Percentiles rank a stretch among this genome's conserved stretches.
Evolutionary conservation across 176 grass and related monocot species (phyloP).

Genomic region (sorghum (Sorghum bicolor)): DNA sequence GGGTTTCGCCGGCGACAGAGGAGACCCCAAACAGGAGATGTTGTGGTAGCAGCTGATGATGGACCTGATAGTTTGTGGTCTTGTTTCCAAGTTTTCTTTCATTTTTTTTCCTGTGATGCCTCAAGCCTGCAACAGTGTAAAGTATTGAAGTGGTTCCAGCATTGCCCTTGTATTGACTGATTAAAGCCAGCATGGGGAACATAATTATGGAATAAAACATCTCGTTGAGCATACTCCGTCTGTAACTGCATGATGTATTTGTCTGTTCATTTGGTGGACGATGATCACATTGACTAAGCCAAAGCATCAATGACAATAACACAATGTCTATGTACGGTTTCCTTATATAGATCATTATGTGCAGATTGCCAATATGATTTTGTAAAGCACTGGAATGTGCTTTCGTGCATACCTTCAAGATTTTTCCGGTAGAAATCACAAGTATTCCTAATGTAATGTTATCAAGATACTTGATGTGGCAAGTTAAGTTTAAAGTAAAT

Average conservation of each 20-base stretch:
- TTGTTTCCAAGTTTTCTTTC: constrained; percentile 37
- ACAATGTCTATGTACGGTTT: background rate
- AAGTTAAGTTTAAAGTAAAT: background rate
- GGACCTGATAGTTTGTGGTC: constrained; percentile 18
- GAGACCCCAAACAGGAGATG: constrained; percentile 12
- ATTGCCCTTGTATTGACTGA: constrained; percentile 34
- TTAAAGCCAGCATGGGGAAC: constrained; percentile 39
- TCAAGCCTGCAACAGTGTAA: constrained; percentile 43
- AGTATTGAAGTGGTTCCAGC: constrained; percentile 44
- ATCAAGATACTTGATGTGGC: background rate
- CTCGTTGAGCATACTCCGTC: constrained; percentile 13
- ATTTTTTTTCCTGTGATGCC: constrained; percentile 22
- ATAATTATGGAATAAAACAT: constrained; percentile 58
- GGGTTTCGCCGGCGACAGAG: background rate
- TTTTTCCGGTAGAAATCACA: background rate
- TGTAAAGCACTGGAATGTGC: background rate
- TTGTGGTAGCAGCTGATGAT: constrained; percentile 24
- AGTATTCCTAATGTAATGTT: background rate
- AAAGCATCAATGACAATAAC: background rate
- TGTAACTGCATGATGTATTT: background rate
- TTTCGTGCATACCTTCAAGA: background rate
- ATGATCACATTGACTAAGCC: background rate
- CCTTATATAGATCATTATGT: background rate
- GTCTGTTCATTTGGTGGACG: background rate
- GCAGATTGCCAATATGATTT: background rate